phyloP scores from a whole-genome alignment of 2,329 filamentous ascomycete genomes.

The Onygenales sp. region DNA sequence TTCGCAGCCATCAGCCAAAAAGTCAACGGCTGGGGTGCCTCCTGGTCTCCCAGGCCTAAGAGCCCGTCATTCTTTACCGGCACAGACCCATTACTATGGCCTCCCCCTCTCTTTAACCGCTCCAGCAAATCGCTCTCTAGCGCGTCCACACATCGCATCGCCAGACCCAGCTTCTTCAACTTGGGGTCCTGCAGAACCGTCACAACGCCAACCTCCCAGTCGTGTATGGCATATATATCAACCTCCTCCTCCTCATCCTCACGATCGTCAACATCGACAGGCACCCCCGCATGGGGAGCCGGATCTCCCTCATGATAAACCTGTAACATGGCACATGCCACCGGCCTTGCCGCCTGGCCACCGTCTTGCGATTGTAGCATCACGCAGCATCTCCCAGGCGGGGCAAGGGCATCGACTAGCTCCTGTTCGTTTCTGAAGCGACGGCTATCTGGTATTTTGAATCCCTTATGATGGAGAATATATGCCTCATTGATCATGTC shows the following conservation, averaged over 20 bases:
- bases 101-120: background rate
- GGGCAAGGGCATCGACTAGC: background rate
- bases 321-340: constrained; percentile 1
- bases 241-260: background rate
- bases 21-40: background rate
- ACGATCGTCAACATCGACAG: background rate
- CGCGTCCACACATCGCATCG: background rate
- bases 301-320: background rate
- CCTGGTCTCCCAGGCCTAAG: background rate
- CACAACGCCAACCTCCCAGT: constrained; percentile 2
- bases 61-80: background rate
- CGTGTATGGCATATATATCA: background rate
- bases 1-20: background rate
- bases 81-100: background rate
- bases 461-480: background rate
- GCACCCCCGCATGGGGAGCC: background rate
- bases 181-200: background rate
- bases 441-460: background rate
- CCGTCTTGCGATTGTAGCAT: background rate
- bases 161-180: background rate
- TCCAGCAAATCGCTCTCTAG: constrained; percentile 1
- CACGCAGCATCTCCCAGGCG: constrained; percentile 1
- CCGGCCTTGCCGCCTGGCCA: background rate
- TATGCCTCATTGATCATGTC: constrained; percentile 1
- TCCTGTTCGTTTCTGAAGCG: background rate